Percentiles rank a stretch among this genome's conserved stretches.
These are phyloP conservation scores for Fusarium decemcellulare DNA, from an alignment of 2,329 filamentous ascomycete genomes.

Conservation along the genomic window DNA sequence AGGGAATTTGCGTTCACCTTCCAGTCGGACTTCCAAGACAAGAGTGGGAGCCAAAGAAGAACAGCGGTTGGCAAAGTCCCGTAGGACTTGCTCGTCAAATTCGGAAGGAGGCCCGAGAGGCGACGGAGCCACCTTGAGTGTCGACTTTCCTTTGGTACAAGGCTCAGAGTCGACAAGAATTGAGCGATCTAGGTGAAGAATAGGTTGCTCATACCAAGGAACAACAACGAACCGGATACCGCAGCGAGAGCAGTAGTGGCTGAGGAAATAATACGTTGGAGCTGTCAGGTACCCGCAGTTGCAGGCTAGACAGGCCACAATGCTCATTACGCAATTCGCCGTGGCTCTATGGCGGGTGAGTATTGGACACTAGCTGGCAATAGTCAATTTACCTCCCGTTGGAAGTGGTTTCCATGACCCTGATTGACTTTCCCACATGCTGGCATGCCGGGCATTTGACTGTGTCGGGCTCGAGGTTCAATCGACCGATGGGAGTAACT, in stretches of 20 bases:
- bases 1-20: neutral
- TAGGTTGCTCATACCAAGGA: constrained; percentile 17
- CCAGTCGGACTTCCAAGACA: neutral
- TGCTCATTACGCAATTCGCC: neutral
- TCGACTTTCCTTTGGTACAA: neutral
- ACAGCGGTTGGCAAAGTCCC: constrained; percentile 10
- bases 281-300: constrained; percentile 20
- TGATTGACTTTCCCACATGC: constrained; percentile 14
- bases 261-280: constrained; percentile 18
- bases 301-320: constrained; percentile 12
- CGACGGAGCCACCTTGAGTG: constrained; percentile 5
- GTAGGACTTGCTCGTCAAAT: neutral
- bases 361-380: neutral
- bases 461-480: constrained; percentile 10
- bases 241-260: constrained; percentile 18
- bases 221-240: constrained; percentile 15
- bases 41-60: neutral
- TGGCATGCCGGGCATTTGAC: constrained; percentile 24
- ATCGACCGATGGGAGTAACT: constrained; percentile 3
- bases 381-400: neutral
- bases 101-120: constrained; percentile 6
- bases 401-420: constrained; percentile 19
- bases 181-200: constrained; percentile 12
- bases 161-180: constrained; percentile 1
- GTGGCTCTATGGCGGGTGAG: neutral